These are phyloP conservation scores for Wickerhamomyces sydowiorum DNA, from an alignment of 805 yeast species.

Conservation along the genomic window DNA sequence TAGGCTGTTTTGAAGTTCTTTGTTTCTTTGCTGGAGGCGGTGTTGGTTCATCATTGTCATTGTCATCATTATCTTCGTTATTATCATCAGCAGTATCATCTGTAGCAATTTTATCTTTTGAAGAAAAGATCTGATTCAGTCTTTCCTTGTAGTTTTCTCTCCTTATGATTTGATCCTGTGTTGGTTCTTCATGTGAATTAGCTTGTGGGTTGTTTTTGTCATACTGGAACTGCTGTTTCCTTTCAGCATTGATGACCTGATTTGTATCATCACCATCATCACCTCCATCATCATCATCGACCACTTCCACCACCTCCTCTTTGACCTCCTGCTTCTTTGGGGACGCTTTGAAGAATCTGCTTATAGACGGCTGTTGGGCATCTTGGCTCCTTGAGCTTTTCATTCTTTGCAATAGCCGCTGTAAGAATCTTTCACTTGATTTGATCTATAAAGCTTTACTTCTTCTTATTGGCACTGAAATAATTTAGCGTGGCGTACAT, in stretches of 20 bases:
- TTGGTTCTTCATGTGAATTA: conserved; percentile 2
- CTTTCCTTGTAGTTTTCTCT: conserved; percentile 5
- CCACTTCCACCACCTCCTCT: neutral
- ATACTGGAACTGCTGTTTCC: conserved; percentile 1
- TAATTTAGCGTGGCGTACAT: too few species aligned
- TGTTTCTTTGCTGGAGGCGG: conserved; percentile 2
- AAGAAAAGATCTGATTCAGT: conserved; percentile 1
- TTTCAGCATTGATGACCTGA: neutral
- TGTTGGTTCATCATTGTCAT: conserved; percentile 2
- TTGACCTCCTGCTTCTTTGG: neutral
- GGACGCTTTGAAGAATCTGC: conserved; percentile 22
- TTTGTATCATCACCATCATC: neutral
- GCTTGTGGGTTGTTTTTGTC: conserved; percentile 1
- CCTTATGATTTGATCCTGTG: conserved; percentile 1
- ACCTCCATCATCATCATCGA: neutral
- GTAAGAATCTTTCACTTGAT: neutral
- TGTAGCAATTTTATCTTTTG: neutral
- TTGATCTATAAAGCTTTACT: too few species aligned
- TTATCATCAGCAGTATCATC: conserved; percentile 1
- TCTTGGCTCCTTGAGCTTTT: neutral
- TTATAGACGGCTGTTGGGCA: conserved; percentile 23
- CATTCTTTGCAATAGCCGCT: neutral
- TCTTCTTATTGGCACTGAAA: neutral
- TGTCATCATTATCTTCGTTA: conserved; percentile 6
- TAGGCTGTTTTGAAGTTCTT: conserved; percentile 4